Evolutionary conservation across 2,329 filamentous ascomycete species (phyloP).

Genomic region (Monosporascus sp.): DNA sequence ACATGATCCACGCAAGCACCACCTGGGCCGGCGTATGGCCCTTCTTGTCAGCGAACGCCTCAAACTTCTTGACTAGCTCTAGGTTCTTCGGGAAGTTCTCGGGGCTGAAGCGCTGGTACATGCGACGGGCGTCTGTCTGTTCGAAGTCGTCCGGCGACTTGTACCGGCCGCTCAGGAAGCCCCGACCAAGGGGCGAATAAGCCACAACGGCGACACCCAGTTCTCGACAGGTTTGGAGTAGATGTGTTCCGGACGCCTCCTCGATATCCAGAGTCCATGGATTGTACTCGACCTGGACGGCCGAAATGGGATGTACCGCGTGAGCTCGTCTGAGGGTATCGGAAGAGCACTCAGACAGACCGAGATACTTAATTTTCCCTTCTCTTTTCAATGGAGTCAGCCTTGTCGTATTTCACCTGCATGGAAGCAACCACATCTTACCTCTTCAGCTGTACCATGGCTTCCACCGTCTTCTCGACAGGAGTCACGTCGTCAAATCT

Average conservation of each 20-base stretch:
- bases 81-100: conserved; percentile 49
- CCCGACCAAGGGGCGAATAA: conserved; percentile 47
- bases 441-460: conserved; percentile 39
- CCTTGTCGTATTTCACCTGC: conserved; percentile 3
- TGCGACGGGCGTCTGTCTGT: conserved; percentile 38
- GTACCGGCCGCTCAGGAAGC: conserved; percentile 40
- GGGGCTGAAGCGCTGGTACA: conserved; percentile 39
- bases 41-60: conserved; percentile 41
- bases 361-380: conserved; percentile 48
- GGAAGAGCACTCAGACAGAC: conserved; percentile 41
- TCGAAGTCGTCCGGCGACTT: conserved; percentile 35
- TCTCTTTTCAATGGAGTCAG: conserved; percentile 22
- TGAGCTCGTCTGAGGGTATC: conserved; percentile 41
- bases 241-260: conserved; percentile 13
- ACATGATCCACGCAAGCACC: conserved; percentile 51
- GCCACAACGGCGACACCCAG: conserved; percentile 40
- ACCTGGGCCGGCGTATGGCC: conserved; percentile 44
- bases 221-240: background rate
- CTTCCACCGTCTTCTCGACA: conserved; percentile 41
- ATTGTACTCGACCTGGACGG: conserved; percentile 43
- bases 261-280: conserved; percentile 8
- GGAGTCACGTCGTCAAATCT: conserved; percentile 39
- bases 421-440: conserved; percentile 19
- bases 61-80: conserved; percentile 40
- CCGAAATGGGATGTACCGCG: conserved; percentile 41